Evolutionary conservation across 192 early-diverging fungal species (phyloP), one percentile per base, ranked within the genome.

Genomic region (Coemansia guatemalensis): DNA sequence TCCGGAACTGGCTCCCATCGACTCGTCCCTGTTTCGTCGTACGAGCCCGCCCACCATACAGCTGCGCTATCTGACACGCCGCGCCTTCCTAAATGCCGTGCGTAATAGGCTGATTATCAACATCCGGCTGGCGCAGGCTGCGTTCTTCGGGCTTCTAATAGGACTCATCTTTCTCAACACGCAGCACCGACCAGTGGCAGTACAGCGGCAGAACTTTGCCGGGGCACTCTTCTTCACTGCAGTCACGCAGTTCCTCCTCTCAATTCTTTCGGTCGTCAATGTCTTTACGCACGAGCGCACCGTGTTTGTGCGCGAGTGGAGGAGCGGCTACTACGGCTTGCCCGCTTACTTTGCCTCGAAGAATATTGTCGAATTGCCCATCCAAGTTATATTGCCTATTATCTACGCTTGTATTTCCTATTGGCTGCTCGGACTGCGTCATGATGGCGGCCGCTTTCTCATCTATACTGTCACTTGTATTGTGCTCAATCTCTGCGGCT

Each of bases 281-380:
- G 68, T 78, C 20, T 88, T 86, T 68, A 71, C 82, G 3, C 58
- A 49, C 3, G 82, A 86, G 53, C 84, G 85, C 20, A 55, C 73
- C 17, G 85, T 88, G 22, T 87, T 88, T 54, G 39, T 60, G 53
- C 80, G 87, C 52, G 87, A 88, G 59, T 75, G 77, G 72, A 77
- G 73, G 6, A 71, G 73, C 8, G 82, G 78, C 5, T 87, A 86
- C 71, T 88, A 88, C 74, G 51, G 60, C 3, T 66, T 87, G 17
- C 73, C 82, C 0, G 76, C 84, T 11, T 87, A 83, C 60, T 88
- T 83, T 63, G 53, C 79, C 5, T 64, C 74, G 54, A 88, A 88
- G 65, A 76, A 86, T 58, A 65, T 70, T 50, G 67, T 86, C 33
- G 85, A 87, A 66, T 48, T 85, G 27, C 87, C 87, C 8, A 68